Conservation (phyloP, 2,329 filamentous ascomycete species). For the Diaporthe destruens region DNA sequence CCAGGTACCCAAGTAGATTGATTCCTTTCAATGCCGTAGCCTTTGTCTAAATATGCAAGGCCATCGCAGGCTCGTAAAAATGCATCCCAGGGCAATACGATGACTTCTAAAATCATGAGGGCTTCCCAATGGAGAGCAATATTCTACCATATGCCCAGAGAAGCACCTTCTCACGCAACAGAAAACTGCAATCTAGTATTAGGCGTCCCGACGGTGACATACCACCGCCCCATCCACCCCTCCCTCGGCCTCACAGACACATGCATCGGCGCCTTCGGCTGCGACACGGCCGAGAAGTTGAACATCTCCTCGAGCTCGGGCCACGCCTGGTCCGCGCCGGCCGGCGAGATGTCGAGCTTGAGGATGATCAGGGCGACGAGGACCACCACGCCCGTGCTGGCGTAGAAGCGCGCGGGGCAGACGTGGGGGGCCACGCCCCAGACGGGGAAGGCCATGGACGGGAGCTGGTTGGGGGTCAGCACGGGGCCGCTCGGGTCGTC, state of each 20-base stretch:
- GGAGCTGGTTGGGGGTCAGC: conserved; percentile 33
- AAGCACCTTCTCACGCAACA: background rate
- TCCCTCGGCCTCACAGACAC: conserved; percentile 9
- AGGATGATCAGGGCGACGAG: conserved; percentile 46
- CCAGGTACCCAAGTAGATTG: no score
- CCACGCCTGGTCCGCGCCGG: background rate
- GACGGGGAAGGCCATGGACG: conserved; percentile 42
- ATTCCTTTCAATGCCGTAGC: no score
- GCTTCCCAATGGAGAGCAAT: background rate
- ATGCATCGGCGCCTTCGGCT: background rate
- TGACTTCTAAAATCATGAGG: background rate
- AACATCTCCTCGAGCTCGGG: background rate
- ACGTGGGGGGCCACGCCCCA: conserved; percentile 44
- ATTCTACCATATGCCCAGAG: background rate
- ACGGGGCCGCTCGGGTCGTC: conserved; percentile 7
- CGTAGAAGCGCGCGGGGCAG: conserved; percentile 49
- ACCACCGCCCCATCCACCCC: background rate
- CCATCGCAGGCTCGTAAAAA: background rate
- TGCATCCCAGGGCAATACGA: background rate
- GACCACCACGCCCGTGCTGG: conserved; percentile 47
- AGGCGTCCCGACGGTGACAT: background rate
- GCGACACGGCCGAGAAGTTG: conserved; percentile 1
- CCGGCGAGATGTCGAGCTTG: conserved; percentile 44
- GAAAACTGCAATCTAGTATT: conserved; percentile 30
- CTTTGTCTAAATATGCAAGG: background rate